Percentiles rank a stretch among this genome's conserved stretches.
These are phyloP conservation scores for Hamamelis virginiana DNA, from an alignment of 164 flowering plant species.

Conservation along the genomic window DNA sequence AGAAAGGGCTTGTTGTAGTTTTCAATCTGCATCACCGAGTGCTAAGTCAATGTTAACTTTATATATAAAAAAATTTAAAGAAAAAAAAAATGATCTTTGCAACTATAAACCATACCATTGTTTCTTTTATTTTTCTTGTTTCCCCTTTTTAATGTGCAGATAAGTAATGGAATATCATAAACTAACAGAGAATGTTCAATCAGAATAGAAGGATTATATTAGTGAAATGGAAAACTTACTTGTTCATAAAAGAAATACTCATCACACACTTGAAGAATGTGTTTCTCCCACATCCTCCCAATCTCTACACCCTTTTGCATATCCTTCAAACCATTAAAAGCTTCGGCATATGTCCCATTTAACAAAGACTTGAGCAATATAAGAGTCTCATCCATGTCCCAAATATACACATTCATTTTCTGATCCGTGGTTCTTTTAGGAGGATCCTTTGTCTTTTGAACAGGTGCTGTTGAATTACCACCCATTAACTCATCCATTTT, in stretches of 20 bases:
- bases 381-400: conserved; percentile 99
- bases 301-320: conserved; percentile 64
- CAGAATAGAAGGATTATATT: not conserved
- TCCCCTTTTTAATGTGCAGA: too few relatives aligned
- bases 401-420: conserved; percentile 61
- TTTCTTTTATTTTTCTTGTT: too few relatives aligned
- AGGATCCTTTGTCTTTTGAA: conserved; percentile 13
- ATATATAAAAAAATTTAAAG: too few relatives aligned
- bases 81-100: not conserved
- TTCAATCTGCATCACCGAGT: conserved; percentile 61
- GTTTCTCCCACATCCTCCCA: conserved; percentile 81
- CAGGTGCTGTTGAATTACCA: conserved; percentile 14
- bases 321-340: conserved; percentile 71
- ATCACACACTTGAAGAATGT: conserved; percentile 74
- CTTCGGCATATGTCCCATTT: conserved; percentile 73
- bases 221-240: conserved; percentile 32
- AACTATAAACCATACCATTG: not conserved
- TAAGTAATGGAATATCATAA: not conserved
- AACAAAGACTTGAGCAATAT: conserved; percentile 83
- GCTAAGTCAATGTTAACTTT: conserved; percentile 3
- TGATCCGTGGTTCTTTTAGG: conserved; percentile 23
- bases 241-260: conserved; percentile 79
- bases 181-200: not conserved
- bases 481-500: conserved; percentile 21
- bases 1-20: conserved; percentile 73